Percentiles rank a stretch among this genome's conserved stretches.
Conservation (phyloP, 495 filamentous ascomycete genomes). For the Aspergillus mulundensis region DNA sequence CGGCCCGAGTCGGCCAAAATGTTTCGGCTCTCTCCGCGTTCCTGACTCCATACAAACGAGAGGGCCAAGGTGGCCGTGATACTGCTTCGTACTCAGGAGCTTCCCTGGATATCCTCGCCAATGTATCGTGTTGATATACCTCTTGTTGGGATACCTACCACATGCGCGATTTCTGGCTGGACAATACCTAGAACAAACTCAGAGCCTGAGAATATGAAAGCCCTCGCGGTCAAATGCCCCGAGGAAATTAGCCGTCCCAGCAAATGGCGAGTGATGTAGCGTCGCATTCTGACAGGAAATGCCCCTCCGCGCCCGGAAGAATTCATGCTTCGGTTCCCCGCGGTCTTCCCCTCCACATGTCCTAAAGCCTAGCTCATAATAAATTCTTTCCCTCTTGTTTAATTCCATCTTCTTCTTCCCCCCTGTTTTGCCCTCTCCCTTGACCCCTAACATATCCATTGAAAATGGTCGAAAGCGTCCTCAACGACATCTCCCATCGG, state of each 20-base stretch:
- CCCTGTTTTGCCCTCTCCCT: constrained; percentile 8
- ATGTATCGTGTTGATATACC: neutral
- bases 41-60: neutral
- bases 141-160: too few species aligned
- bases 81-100: neutral
- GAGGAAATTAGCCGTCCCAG: constrained; percentile 12
- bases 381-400: constrained; percentile 6
- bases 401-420: constrained; percentile 7
- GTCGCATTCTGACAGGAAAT: neutral
- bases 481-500: constrained; percentile 95
- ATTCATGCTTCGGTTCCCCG: constrained; percentile 11
- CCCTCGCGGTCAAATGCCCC: neutral
- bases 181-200: neutral
- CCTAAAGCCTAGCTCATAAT: neutral
- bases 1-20: constrained; percentile 5
- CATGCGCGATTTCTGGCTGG: neutral
- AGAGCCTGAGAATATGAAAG: neutral
- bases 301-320: constrained; percentile 8
- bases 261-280: neutral
- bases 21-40: neutral
- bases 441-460: neutral
- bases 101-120: neutral
- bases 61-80: neutral
- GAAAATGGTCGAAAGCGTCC: constrained; percentile 63
- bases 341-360: constrained; percentile 5